Percentiles rank a stretch among this genome's conserved stretches.
Conservation (phyloP, 2,329 filamentous ascomycete genomes). For the Aspergillus melleus region DNA sequence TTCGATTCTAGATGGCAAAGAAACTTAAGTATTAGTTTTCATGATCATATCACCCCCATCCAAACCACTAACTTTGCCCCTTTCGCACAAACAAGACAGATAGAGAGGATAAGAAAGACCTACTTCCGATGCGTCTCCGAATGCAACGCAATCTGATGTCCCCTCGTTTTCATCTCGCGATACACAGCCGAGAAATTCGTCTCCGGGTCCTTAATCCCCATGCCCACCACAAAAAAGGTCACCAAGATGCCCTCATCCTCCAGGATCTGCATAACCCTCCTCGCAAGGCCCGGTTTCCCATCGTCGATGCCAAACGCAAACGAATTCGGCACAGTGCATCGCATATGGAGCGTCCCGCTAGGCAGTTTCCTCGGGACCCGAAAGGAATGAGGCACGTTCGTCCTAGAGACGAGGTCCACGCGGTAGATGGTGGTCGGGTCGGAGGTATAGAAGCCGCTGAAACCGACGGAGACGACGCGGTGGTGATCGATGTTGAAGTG, state of each 20-base stretch:
- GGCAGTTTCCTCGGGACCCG: slow-evolving; percentile 60
- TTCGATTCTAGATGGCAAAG: slow-evolving; percentile 34
- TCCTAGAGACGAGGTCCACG: background rate
- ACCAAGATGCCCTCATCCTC: slow-evolving; percentile 63
- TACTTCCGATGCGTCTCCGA: slow-evolving; percentile 67
- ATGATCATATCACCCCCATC: too few relatives aligned
- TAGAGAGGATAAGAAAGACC: slow-evolving; percentile 5
- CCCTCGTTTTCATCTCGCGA: slow-evolving; percentile 59
- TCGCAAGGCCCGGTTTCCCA: slow-evolving; percentile 60
- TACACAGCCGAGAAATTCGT: slow-evolving; percentile 67
- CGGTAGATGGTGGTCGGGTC: slow-evolving; percentile 18
- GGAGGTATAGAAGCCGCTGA: slow-evolving; percentile 63
- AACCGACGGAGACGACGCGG: slow-evolving; percentile 58
- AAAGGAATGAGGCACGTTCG: slow-evolving; percentile 26
- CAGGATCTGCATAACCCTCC: slow-evolving; percentile 62
- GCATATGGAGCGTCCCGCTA: slow-evolving; percentile 61
- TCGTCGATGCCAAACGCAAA: slow-evolving; percentile 75
- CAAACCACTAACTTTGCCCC: too few relatives aligned
- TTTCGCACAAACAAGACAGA: background rate
- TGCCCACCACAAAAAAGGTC: slow-evolving; percentile 71
- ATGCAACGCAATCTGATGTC: slow-evolving; percentile 69
- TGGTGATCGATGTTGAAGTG: slow-evolving; percentile 65
- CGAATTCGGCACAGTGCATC: slow-evolving; percentile 66
- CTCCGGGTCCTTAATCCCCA: slow-evolving; percentile 57
- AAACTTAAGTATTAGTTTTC: slow-evolving; percentile 5